Evolutionary conservation across 2,329 filamentous ascomycete species (phyloP).

Genomic region (Botrytis medusae): DNA sequence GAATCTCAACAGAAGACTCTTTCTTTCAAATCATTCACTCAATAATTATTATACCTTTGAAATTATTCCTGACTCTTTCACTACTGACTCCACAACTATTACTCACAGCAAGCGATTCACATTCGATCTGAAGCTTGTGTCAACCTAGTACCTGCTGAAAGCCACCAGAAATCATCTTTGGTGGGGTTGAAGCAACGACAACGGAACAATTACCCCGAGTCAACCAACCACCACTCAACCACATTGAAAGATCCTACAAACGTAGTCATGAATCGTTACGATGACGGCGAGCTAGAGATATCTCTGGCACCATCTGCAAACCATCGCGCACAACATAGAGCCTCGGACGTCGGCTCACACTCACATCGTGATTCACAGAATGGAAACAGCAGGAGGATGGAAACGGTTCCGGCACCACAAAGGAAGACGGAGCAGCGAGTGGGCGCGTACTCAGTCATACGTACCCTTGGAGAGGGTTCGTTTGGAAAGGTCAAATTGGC

Average conservation of each 20-base stretch:
- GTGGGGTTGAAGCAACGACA: conserved; percentile 20
- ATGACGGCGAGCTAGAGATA: conserved; percentile 82
- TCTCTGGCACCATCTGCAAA: conserved; percentile 66
- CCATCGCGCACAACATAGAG: conserved; percentile 49
- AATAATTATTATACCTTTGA: not conserved
- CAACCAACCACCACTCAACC: not conserved
- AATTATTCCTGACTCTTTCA: not conserved
- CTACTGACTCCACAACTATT: conserved; percentile 1
- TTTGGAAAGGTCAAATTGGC: conserved; percentile 99
- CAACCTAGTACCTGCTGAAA: not conserved
- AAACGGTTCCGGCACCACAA: conserved; percentile 35
- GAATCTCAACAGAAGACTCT: not conserved
- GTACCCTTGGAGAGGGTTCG: conserved; percentile 90
- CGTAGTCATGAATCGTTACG: conserved; percentile 47
- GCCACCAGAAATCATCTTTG: conserved; percentile 15
- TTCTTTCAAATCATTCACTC: conserved; percentile 9
- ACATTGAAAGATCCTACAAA: not conserved
- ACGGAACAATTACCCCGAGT: conserved; percentile 5
- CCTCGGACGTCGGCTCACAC: conserved; percentile 37
- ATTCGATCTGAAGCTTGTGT: not conserved
- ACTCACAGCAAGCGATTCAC: conserved; percentile 6
- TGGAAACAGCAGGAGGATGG: conserved; percentile 29
- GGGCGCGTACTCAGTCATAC: conserved; percentile 86
- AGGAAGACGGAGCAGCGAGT: conserved; percentile 76
- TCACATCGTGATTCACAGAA: conserved; percentile 31